Evolutionary conservation across 306 rosid species (phyloP).

Genomic region (Trifolium pratense): DNA sequence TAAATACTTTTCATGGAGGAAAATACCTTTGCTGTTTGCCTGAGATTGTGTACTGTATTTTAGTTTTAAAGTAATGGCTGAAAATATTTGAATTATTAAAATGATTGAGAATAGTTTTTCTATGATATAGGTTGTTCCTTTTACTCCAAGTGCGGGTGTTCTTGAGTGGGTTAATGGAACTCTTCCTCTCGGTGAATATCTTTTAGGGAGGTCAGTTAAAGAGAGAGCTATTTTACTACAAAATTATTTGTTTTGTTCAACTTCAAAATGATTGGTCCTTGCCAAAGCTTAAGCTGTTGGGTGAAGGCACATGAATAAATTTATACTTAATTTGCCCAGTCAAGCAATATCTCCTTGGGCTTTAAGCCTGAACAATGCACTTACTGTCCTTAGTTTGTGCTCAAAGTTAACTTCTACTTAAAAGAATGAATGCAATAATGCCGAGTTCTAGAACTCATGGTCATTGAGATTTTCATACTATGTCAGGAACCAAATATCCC

Average conservation of each 20-base stretch:
- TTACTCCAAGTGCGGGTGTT: conserved; percentile 99
- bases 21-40: background rate
- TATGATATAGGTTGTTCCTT: conserved; percentile 81
- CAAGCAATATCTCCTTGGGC: conserved; percentile 15
- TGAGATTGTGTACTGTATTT: conserved; percentile 2
- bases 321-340: background rate
- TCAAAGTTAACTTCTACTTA: conserved; percentile 11
- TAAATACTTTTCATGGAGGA: conserved; percentile 23
- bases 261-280: conserved; percentile 25
- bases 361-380: conserved; percentile 15
- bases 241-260: conserved; percentile 32
- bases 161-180: conserved; percentile 98
- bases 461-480: conserved; percentile 4
- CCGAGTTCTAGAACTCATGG: conserved; percentile 14
- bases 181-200: conserved; percentile 94
- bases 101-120: conserved; percentile 25
- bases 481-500: conserved; percentile 22
- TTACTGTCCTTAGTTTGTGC: conserved; percentile 18
- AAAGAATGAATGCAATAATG: background rate
- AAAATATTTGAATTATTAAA: conserved; percentile 24
- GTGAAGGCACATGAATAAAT: background rate
- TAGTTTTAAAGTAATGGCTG: conserved; percentile 6
- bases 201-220: conserved; percentile 77
- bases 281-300: conserved; percentile 8
- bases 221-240: conserved; percentile 24